phyloP scores from a whole-genome alignment of 129 eudicot genomes.

The carrot (Daucus carota) region DNA sequence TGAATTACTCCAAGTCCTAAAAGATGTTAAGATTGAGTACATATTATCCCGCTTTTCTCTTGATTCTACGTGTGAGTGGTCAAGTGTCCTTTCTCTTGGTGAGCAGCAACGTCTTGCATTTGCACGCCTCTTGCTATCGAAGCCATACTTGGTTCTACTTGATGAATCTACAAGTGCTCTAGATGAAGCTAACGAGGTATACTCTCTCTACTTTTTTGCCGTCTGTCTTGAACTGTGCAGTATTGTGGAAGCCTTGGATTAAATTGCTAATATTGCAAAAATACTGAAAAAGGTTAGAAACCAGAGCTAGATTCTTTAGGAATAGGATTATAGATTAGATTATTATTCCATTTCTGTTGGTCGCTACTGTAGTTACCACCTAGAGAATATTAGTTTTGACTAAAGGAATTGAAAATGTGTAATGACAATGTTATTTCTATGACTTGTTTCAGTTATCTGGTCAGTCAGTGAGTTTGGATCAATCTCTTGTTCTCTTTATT shows the following conservation, averaged over 20 bases:
- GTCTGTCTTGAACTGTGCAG: not conserved
- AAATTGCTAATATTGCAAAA: not conserved
- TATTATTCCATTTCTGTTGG: not conserved
- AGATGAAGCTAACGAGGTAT: constrained; percentile 93
- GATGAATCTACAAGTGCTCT: constrained; percentile 97
- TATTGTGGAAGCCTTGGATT: not conserved
- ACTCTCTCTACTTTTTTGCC: not conserved
- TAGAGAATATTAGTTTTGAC: not conserved
- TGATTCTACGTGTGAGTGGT: constrained; percentile 74
- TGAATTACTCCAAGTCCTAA: constrained; percentile 59
- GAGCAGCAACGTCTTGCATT: constrained; percentile 96
- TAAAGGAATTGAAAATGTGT: not conserved
- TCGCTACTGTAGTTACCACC: not conserved
- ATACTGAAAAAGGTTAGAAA: not conserved
- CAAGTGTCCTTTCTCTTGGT: constrained; percentile 89
- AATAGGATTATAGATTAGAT: not conserved
- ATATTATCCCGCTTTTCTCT: constrained; percentile 57
- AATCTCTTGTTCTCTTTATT: not conserved
- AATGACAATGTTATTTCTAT: not conserved
- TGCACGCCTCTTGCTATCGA: constrained; percentile 85
- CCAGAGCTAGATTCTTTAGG: not conserved
- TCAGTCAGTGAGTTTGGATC: not conserved
- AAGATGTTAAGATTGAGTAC: constrained; percentile 82
- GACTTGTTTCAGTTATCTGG: not conserved
- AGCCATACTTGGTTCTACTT: constrained; percentile 66